These are phyloP conservation scores for Sphaceloma murrayae DNA, from an alignment of 2,329 filamentous ascomycete genomes.

Conservation along the genomic window DNA sequence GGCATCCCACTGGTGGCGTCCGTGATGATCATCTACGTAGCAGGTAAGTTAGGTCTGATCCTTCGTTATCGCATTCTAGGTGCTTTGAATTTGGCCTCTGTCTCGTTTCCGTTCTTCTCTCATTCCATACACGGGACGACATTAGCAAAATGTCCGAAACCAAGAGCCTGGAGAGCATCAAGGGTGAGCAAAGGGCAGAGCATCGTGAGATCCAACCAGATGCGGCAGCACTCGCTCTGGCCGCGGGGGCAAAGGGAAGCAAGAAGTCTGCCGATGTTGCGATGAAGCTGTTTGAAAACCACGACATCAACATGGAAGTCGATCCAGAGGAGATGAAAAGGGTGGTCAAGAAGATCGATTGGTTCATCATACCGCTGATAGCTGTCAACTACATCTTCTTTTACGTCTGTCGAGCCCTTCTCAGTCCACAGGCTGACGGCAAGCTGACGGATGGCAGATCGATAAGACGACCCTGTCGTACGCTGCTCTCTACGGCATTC, in stretches of 20 bases:
- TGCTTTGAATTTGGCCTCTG: neutral
- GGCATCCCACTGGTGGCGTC: neutral
- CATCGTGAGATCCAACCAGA: slow-evolving; percentile 6
- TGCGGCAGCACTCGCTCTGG: slow-evolving; percentile 2
- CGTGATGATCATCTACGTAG: slow-evolving; percentile 11
- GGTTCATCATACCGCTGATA: slow-evolving; percentile 47
- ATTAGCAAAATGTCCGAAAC: slow-evolving; percentile 11
- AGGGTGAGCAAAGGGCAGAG: neutral
- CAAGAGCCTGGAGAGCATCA: slow-evolving; percentile 8
- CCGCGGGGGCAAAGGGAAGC: slow-evolving; percentile 8
- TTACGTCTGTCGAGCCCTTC: slow-evolving; percentile 21
- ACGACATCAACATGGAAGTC: slow-evolving; percentile 33
- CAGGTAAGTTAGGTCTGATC: slow-evolving; percentile 1
- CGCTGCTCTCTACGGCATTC: slow-evolving; percentile 56
- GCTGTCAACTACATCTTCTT: slow-evolving; percentile 32
- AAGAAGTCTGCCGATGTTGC: slow-evolving; percentile 35
- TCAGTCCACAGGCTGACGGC: neutral
- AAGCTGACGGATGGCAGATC: slow-evolving; percentile 17
- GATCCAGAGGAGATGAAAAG: slow-evolving; percentile 40
- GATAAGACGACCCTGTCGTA: slow-evolving; percentile 50
- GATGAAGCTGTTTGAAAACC: slow-evolving; percentile 39
- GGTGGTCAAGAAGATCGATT: slow-evolving; percentile 48
- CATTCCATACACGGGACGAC: neutral
- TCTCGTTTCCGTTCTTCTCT: neutral
- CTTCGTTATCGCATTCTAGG: neutral